Base-by-base conservation (phyloP, 306 rosid genomes). In the Crataegus laevigata region DNA sequence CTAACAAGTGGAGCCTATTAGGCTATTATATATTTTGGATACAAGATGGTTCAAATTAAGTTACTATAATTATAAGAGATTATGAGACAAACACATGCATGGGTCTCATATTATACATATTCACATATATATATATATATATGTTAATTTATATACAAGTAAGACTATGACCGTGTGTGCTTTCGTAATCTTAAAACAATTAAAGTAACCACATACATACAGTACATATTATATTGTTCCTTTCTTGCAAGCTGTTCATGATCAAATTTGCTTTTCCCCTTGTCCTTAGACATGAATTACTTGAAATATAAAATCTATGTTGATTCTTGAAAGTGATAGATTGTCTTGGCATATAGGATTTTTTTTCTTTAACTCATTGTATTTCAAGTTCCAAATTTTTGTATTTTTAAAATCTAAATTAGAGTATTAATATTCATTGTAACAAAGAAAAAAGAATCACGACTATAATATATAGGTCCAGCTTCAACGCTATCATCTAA, bases 121-220 rank as follows among this genome's bases (percentile, higher is more conserved):
- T 15, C 6, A 50, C 1, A 50, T 5, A 17, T 50, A 17, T 5
- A 17, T 51, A 4, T 1, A 17, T 17, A 51, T 18, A 51, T 51
- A 2, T 6, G 19, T 18, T 36, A 36, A 51, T 6, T 18, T 52
- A 19, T 19, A 52, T 19, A 52, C 24, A 52, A 19, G 25, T 21
- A 47, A 57, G 29, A 57, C 54, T 11, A 57, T 57, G 29, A 57
- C 28, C 74, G 52, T 76, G 77, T 52, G 87, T 68, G 78, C 74
- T 81, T 77, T 70, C 77, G 80, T 85, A 80, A 78, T 78, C 81
- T 84, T 55, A 64, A 84, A 81, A 66, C 80, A 81, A 84, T 14
- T 5, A 45, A 45, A 14, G 52, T 47, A 47, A 17, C 2, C 21
- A 15, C 54, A 15, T 47, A 4, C 17, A 47, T 14, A 14, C 17